Evolutionary conservation across 768 basidiomycete species (phyloP), one percentile per base, ranked within the genome.

Genomic region (Rickenella mellea): DNA sequence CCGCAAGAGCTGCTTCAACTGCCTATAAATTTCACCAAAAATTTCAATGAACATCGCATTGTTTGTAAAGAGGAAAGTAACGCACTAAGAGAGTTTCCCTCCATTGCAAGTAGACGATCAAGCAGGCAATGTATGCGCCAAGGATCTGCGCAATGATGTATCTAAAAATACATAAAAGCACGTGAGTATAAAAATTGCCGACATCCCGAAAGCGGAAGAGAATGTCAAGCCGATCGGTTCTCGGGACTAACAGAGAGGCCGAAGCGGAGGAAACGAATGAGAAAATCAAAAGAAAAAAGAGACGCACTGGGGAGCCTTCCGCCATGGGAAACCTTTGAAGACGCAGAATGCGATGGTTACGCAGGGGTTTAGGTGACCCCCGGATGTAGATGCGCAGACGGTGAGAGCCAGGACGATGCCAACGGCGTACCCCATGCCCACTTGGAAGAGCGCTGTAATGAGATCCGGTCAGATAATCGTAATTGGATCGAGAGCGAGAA

Each of bases 121-220:
- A 59, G 42, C 71, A 74, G 0, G 78, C 83, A 47, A 83, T 56
- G 48, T 77, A 82, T 10, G 69, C 76, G 4, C 82, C 84, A 4
- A 81, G 47, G 46, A 81, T 67, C 52, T 87, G 83, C 0, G 79
- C 72, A 10, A 71, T 30, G 45, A 83, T 78, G 52, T 81, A 84
- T 58, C 80, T 82, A 27, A 17, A 17, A 36, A 15, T n/a, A n/a
- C n/a, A n/a, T n/a, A n/a, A n/a, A n/a, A n/a, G n/a, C n/a, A n/a
- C n/a, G n/a, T n/a, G n/a, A n/a, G n/a, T n/a, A n/a, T n/a, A n/a
- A n/a, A n/a, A n/a, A n/a, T n/a, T n/a, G n/a, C n/a, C n/a, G n/a
- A n/a, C n/a, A n/a, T n/a, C n/a, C n/a, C n/a, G n/a, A n/a, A n/a
- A n/a, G n/a, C n/a, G n/a, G n/a, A n/a, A n/a, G n/a, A n/a, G n/a